Percentiles rank a stretch among this genome's conserved stretches.
phyloP scores from a whole-genome alignment of 768 basidiomycete species.

The Leucocoprinus birnbaumii region DNA sequence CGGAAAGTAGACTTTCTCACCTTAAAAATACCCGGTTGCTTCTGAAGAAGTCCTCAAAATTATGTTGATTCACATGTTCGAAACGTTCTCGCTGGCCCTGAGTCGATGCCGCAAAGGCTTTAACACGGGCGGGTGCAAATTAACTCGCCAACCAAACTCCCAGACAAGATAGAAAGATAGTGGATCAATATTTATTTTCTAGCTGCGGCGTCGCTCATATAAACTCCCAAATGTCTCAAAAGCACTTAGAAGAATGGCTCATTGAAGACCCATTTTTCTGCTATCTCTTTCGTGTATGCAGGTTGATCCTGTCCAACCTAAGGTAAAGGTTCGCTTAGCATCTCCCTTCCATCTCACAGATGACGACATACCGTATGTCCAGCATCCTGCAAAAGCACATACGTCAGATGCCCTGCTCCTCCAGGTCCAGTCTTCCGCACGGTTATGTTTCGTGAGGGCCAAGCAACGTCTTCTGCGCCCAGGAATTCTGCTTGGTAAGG shows the following conservation, averaged over 20 bases:
- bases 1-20: too few species aligned
- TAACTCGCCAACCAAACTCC: too few species aligned
- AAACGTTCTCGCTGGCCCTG: too few species aligned
- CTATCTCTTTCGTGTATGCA: conserved; percentile 17
- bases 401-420: conserved; percentile 33
- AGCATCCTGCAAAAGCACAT: conserved; percentile 24
- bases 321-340: not conserved
- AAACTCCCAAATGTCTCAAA: too few species aligned
- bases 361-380: conserved; percentile 28
- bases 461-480: conserved; percentile 23
- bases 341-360: not conserved
- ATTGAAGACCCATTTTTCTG: conserved; percentile 18
- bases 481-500: conserved; percentile 25
- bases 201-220: too few species aligned
- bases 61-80: too few species aligned
- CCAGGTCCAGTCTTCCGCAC: conserved; percentile 24
- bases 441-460: conserved; percentile 19
- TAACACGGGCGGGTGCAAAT: too few species aligned
- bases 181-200: too few species aligned
- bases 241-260: conserved; percentile 5
- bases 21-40: too few species aligned
- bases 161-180: too few species aligned
- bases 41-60: too few species aligned
- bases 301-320: conserved; percentile 20
- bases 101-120: too few species aligned